Conservation (phyloP, 495 filamentous ascomycete species). For the Daldinia loculata region DNA sequence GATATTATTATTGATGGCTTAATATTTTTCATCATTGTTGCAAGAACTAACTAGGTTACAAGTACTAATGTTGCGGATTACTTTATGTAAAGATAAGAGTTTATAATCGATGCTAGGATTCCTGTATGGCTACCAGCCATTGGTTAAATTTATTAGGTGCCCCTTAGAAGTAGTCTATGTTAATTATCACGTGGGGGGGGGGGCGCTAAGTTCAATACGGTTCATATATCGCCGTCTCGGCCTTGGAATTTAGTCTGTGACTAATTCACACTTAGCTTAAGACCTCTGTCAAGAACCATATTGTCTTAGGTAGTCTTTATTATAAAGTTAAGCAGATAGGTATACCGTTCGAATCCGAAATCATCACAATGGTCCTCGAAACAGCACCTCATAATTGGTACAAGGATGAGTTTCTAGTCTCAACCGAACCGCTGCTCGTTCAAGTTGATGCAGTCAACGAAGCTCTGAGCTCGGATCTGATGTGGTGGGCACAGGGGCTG, state of each 20-base stretch:
- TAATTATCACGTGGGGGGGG: constrained; percentile 2
- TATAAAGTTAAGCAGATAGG: neutral
- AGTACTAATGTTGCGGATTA: no score
- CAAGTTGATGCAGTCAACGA: constrained; percentile 58
- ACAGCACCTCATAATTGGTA: constrained; percentile 43
- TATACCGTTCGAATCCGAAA: no score
- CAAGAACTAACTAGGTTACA: no score
- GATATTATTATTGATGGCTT: no score
- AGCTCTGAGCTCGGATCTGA: constrained; percentile 58
- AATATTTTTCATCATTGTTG: no score
- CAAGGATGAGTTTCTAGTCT: constrained; percentile 54
- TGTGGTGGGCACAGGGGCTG: constrained; percentile 64
- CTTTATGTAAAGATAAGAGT: neutral
- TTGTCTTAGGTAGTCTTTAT: neutral
- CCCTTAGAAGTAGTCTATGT: neutral
- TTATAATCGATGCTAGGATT: neutral
- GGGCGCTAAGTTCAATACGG: neutral
- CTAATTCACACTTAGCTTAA: neutral
- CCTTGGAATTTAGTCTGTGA: neutral
- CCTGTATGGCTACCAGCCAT: neutral
- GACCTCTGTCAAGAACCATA: neutral
- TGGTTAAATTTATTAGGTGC: neutral
- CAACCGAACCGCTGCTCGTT: constrained; percentile 60
- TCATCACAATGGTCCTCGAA: constrained; percentile 41
- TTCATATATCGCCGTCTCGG: neutral